phyloP scores from a whole-genome alignment of 2,329 filamentous ascomycete species.

The Cladobotryum mycophilum region DNA sequence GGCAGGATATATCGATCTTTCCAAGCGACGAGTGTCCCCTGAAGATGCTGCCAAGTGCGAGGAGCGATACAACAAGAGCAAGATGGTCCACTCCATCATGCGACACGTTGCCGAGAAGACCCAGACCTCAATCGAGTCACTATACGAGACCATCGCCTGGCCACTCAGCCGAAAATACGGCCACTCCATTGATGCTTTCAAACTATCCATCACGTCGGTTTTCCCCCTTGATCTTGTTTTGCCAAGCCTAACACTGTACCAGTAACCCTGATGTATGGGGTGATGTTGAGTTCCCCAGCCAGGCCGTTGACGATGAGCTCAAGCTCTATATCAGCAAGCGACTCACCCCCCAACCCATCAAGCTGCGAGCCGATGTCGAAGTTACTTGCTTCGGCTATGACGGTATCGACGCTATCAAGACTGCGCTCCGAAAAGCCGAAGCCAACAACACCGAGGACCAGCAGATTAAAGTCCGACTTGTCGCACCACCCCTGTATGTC shows the following conservation, averaged over 20 bases:
- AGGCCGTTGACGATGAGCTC: constrained; percentile 80
- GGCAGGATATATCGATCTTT: constrained; percentile 86
- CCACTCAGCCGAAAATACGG: constrained; percentile 97
- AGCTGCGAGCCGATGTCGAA: constrained; percentile 96
- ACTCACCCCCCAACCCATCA: constrained; percentile 95
- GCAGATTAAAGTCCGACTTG: constrained; percentile 96
- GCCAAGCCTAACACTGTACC: constrained; percentile 12
- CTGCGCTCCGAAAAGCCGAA: constrained; percentile 83
- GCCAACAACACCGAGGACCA: constrained; percentile 85
- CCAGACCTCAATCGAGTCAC: constrained; percentile 81
- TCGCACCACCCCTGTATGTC: constrained; percentile 96
- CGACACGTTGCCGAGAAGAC: constrained; percentile 98
- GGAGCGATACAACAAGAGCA: constrained; percentile 99
- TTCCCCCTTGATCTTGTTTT: background rate
- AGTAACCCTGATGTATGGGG: constrained; percentile 95
- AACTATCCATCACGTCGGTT: constrained; percentile 90
- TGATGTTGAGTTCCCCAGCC: constrained; percentile 81
- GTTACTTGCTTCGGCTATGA: constrained; percentile 95
- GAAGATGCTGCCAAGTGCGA: constrained; percentile 99
- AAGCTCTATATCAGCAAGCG: constrained; percentile 96
- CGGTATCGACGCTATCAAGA: constrained; percentile 97
- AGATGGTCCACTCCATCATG: constrained; percentile 99
- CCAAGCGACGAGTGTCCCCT: constrained; percentile 93
- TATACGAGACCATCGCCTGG: constrained; percentile 95
- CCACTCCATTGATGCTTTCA: constrained; percentile 95